Conservation (phyloP, 192 early-diverging fungal genomes). For the Entomortierella parvispora region DNA sequence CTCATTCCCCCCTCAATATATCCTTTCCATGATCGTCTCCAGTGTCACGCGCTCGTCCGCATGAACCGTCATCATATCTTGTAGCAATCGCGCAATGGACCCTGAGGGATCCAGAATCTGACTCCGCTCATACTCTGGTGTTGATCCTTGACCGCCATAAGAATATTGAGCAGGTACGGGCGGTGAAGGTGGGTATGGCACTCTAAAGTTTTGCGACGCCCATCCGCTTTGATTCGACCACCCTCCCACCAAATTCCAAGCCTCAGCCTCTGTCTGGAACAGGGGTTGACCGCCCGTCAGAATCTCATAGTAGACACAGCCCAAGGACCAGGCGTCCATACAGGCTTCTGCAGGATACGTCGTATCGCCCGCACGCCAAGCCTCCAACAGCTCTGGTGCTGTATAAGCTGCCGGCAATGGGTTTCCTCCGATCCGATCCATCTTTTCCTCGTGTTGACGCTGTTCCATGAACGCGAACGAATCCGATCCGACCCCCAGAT, state of each 20-base stretch:
- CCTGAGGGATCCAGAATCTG: conserved; percentile 38
- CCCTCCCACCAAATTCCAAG: conserved; percentile 38
- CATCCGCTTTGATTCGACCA: conserved; percentile 18
- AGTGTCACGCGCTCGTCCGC: conserved; percentile 33
- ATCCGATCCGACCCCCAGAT: conserved; percentile 4
- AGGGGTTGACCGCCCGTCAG: conserved; percentile 25
- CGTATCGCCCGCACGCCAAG: conserved; percentile 38
- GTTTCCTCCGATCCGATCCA: conserved; percentile 37
- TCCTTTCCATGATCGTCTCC: conserved; percentile 41
- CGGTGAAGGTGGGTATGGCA: conserved; percentile 25
- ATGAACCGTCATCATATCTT: conserved; percentile 27
- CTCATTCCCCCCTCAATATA: conserved; percentile 15
- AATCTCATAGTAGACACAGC: conserved; percentile 47
- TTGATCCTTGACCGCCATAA: not conserved
- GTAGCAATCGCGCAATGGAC: conserved; percentile 22
- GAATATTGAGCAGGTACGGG: not conserved
- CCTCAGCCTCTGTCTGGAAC: conserved; percentile 34
- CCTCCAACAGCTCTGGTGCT: conserved; percentile 42
- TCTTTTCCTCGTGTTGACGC: conserved; percentile 15
- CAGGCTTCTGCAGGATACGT: conserved; percentile 40
- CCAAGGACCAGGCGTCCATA: conserved; percentile 49
- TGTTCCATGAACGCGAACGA: conserved; percentile 30
- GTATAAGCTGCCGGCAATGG: conserved; percentile 42
- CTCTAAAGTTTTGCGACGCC: conserved; percentile 16
- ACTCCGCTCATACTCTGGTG: conserved; percentile 6